These are phyloP conservation scores for Saccharomycopsis microspora DNA, from an alignment of 805 yeast genomes.

Conservation along the genomic window DNA sequence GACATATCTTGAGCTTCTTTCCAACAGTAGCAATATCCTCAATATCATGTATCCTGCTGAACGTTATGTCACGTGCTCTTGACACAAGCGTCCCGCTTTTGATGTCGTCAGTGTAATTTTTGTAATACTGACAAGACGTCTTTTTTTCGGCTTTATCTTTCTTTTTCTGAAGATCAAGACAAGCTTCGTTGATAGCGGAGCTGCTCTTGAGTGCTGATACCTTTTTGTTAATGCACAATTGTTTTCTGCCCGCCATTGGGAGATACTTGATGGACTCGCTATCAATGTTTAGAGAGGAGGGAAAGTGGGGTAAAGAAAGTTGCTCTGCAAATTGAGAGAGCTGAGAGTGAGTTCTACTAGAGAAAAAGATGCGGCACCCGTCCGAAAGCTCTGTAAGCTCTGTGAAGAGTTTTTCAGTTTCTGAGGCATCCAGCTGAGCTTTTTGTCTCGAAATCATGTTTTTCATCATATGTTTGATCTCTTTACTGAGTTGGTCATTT, in stretches of 20 bases:
- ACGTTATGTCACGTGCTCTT: slow-evolving; percentile 36
- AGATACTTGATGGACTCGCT: slow-evolving; percentile 52
- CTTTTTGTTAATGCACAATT: slow-evolving; percentile 63
- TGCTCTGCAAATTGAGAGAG: slow-evolving; percentile 72
- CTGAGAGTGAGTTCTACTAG: slow-evolving; percentile 90
- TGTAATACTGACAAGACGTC: slow-evolving; percentile 30
- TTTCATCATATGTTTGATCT: slow-evolving; percentile 36
- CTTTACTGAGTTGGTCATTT: slow-evolving; percentile 28
- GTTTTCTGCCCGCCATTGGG: slow-evolving; percentile 77
- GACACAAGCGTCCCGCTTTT: slow-evolving; percentile 20
- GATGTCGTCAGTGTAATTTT: slow-evolving; percentile 22
- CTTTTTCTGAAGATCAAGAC: slow-evolving; percentile 54
- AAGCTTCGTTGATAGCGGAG: slow-evolving; percentile 65
- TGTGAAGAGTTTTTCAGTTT: slow-evolving; percentile 14
- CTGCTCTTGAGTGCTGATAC: slow-evolving; percentile 38
- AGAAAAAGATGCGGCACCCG: slow-evolving; percentile 44
- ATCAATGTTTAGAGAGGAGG: slow-evolving; percentile 27
- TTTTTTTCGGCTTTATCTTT: slow-evolving; percentile 17
- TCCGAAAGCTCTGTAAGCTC: not conserved
- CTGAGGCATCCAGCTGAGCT: slow-evolving; percentile 15
- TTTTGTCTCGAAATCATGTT: slow-evolving; percentile 26
- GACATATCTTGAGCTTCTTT: slow-evolving; percentile 46
- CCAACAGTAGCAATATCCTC: slow-evolving; percentile 69
- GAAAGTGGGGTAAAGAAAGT: slow-evolving; percentile 47
- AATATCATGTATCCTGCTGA: slow-evolving; percentile 41